These are phyloP conservation scores for Erodium trifolium DNA, from an alignment of 441 rosid genomes.

Conservation along the genomic window DNA sequence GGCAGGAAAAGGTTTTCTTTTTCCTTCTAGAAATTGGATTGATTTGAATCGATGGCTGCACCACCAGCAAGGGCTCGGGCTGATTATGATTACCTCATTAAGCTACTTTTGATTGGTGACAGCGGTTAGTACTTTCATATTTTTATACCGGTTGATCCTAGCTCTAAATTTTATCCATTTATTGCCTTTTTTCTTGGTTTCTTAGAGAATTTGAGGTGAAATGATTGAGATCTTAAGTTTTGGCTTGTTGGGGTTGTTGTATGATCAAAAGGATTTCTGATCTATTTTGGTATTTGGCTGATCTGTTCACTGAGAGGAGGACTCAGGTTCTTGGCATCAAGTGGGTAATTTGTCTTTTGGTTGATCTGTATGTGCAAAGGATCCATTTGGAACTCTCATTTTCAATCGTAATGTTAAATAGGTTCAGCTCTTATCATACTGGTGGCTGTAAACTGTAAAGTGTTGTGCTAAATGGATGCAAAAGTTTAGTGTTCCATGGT, in stretches of 20 bases:
- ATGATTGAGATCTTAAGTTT: background rate
- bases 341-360: background rate
- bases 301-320: background rate
- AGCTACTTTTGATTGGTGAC: conserved; percentile 49
- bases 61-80: conserved; percentile 46
- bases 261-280: conserved; percentile 7
- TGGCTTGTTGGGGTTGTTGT: background rate
- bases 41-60: conserved; percentile 35
- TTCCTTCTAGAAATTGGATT: background rate
- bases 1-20: background rate
- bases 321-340: background rate
- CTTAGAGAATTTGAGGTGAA: background rate
- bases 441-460: background rate
- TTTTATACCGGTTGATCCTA: background rate
- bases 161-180: background rate
- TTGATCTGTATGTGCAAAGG: background rate
- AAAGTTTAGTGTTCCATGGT: background rate
- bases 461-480: background rate
- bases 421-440: background rate
- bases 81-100: conserved; percentile 47
- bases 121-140: conserved; percentile 25
- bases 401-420: background rate
- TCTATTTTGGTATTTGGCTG: background rate
- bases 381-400: background rate
- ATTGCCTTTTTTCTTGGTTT: background rate